These are phyloP conservation scores for Huntiella omanensis DNA, from an alignment of 2,329 filamentous ascomycete species.

Conservation along the genomic window DNA sequence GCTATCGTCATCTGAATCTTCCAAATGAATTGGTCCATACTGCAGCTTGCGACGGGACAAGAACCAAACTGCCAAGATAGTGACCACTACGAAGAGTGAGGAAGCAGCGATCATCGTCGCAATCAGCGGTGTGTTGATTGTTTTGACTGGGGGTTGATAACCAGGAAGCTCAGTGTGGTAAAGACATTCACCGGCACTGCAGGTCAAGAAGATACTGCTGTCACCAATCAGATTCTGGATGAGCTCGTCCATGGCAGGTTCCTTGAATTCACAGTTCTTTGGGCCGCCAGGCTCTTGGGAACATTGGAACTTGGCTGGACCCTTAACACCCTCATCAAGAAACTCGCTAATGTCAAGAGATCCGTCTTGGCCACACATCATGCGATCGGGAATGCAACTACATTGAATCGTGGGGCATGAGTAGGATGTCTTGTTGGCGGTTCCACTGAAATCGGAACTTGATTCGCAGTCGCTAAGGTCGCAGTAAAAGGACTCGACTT, in stretches of 20 bases:
- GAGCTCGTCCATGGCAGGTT: slow-evolving; percentile 80
- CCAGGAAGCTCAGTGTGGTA: slow-evolving; percentile 86
- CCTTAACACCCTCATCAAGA: slow-evolving; percentile 61
- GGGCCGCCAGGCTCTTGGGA: slow-evolving; percentile 41
- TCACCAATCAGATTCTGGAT: slow-evolving; percentile 85
- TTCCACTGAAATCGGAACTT: slow-evolving; percentile 44
- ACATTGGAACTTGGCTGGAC: slow-evolving; percentile 71
- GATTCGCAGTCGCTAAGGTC: slow-evolving; percentile 66
- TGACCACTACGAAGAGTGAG: slow-evolving; percentile 71
- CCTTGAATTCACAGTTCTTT: slow-evolving; percentile 63
- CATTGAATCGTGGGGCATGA: slow-evolving; percentile 71
- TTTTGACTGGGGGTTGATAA: slow-evolving; percentile 72
- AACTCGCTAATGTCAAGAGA: slow-evolving; percentile 90
- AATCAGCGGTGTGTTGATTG: slow-evolving; percentile 92
- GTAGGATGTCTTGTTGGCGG: slow-evolving; percentile 68
- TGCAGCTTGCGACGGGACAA: slow-evolving; percentile 53
- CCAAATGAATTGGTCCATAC: slow-evolving; percentile 60
- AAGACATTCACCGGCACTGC: slow-evolving; percentile 76
- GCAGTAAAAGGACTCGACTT: slow-evolving; percentile 92
- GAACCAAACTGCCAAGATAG: slow-evolving; percentile 74
- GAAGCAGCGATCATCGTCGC: slow-evolving; percentile 78
- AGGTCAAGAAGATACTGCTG: slow-evolving; percentile 66
- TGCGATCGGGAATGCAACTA: slow-evolving; percentile 72
- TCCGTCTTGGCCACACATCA: slow-evolving; percentile 82
- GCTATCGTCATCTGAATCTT: slow-evolving; percentile 77